Percentiles rank a stretch among this genome's conserved stretches.
These are phyloP conservation scores for Leishmania martiniquensis DNA, from an alignment of 208 protist species.

Conservation along the genomic window DNA sequence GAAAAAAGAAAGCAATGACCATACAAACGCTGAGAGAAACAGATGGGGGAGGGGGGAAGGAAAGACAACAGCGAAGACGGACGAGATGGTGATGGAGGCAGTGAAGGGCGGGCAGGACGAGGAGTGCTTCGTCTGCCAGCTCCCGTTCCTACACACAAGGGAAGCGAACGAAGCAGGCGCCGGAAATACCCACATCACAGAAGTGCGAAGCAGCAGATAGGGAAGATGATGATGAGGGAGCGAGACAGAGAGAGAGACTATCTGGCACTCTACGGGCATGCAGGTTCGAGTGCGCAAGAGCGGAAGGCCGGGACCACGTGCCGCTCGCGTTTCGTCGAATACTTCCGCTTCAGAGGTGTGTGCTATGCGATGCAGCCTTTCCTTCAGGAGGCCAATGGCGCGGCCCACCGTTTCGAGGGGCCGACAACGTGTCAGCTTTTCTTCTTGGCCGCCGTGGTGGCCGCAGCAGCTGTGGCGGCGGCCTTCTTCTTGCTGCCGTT, in stretches of 20 bases:
- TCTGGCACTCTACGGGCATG: background rate
- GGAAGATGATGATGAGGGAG: background rate
- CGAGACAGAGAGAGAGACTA: background rate
- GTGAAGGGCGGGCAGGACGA: background rate
- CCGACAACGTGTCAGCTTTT: background rate
- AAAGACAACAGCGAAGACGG: background rate
- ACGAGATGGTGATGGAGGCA: background rate
- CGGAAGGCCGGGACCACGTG: background rate
- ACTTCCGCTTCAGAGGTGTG: background rate
- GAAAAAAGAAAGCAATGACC: background rate
- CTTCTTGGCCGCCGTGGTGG: background rate
- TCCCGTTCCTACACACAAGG: background rate
- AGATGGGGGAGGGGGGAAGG: background rate
- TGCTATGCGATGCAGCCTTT: background rate
- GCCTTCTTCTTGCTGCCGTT: slow-evolving; percentile 24
- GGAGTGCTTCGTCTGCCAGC: background rate
- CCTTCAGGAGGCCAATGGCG: background rate
- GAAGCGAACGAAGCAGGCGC: background rate
- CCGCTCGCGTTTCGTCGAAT: background rate
- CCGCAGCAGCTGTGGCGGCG: background rate
- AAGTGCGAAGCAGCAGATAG: background rate
- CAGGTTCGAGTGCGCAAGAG: background rate
- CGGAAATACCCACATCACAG: background rate
- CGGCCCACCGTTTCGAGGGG: background rate
- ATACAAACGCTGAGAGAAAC: too few species aligned